Evolutionary conservation across 495 filamentous ascomycete species (phyloP).

Genomic region (Jackrogersella minutella): DNA sequence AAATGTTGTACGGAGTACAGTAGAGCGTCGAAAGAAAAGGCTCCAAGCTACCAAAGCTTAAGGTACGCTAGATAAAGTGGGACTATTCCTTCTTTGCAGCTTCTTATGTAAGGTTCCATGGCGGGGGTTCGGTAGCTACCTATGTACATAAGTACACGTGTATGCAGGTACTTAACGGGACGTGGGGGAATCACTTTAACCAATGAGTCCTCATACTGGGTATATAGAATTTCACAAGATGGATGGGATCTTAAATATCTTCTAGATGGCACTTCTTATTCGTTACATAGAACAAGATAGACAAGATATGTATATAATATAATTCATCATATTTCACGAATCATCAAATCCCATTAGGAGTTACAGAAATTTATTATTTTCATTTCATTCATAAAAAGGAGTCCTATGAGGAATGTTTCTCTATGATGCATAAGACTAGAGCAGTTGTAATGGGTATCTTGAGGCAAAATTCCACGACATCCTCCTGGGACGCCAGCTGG

Average conservation of each 20-base stretch:
- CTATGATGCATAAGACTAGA: conserved; percentile 26
- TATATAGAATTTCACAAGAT: no score
- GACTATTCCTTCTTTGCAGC: neutral
- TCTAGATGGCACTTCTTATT: no score
- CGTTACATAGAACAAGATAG: no score
- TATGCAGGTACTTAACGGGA: conserved; percentile 28
- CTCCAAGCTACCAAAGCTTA: conserved; percentile 10
- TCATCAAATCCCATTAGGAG: neutral
- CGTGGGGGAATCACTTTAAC: conserved; percentile 23
- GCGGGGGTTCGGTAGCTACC: conserved; percentile 21
- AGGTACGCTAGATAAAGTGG: conserved; percentile 17
- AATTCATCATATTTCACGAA: neutral
- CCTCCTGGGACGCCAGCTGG: conserved; percentile 14
- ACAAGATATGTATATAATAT: no score
- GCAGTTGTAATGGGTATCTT: conserved; percentile 38
- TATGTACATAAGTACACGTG: neutral
- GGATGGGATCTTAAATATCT: no score
- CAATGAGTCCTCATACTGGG: conserved; percentile 1
- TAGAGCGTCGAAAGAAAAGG: neutral
- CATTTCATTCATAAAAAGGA: conserved; percentile 28
- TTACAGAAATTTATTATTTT: conserved; percentile 8
- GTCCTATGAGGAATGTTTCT: conserved; percentile 21
- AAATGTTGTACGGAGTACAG: neutral
- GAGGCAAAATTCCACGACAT: conserved; percentile 34
- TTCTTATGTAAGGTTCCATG: neutral